Evolutionary conservation across 805 yeast species (phyloP).

Genomic region (Cyberlindnera samutprakarnensis): DNA sequence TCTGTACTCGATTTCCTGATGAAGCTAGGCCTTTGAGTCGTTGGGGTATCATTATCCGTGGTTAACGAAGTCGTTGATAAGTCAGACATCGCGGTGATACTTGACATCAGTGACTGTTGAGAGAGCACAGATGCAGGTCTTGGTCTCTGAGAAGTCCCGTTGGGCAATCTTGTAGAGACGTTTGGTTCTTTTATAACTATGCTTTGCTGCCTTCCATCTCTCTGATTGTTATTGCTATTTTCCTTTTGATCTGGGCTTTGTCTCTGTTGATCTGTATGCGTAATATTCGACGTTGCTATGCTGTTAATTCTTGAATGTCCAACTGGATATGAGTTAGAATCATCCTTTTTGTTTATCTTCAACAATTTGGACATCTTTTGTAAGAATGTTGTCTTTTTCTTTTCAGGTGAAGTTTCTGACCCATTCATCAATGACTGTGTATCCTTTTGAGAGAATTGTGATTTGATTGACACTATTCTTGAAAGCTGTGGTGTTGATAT

Average conservation of each 20-base stretch:
- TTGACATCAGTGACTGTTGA: conserved; percentile 40
- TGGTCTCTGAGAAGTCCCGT: conserved; percentile 6
- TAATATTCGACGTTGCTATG: background rate
- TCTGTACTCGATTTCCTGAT: conserved; percentile 17
- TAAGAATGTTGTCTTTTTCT: conserved; percentile 25
- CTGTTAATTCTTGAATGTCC: background rate
- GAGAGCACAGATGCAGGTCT: conserved; percentile 49
- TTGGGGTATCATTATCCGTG: conserved; percentile 8
- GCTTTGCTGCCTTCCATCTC: conserved; percentile 17
- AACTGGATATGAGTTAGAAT: background rate
- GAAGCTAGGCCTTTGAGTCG: conserved; percentile 15
- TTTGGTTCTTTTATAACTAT: conserved; percentile 23
- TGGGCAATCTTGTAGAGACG: conserved; percentile 14
- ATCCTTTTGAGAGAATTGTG: background rate
- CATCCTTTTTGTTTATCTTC: conserved; percentile 20
- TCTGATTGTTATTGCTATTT: background rate
- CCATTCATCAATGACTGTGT: conserved; percentile 1
- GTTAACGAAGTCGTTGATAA: conserved; percentile 29
- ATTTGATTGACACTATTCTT: conserved; percentile 21
- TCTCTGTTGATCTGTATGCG: too few species aligned
- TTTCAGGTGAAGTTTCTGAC: conserved; percentile 16
- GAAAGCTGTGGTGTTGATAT: conserved; percentile 19
- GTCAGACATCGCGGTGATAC: conserved; percentile 41
- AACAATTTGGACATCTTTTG: conserved; percentile 27
- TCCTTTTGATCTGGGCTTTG: too few species aligned